Evolutionary conservation across 352 stramenopile genomes (phyloP), one percentile per base, ranked within the genome.

Genomic region (Phytophthora pisi): DNA sequence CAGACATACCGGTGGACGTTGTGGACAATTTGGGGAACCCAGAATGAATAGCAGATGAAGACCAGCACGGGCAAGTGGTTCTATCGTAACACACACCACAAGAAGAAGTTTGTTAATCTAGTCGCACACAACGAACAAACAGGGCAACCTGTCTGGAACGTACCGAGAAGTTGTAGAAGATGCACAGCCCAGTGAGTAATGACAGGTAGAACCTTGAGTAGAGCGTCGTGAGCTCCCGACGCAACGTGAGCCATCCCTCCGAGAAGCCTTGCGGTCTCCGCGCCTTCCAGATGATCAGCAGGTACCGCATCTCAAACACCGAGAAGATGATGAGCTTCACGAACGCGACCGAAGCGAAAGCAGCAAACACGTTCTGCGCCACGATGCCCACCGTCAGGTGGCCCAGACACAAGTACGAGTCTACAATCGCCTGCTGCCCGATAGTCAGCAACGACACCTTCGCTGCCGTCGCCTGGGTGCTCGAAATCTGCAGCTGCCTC

Each of bases 291-390:
- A 99, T 98, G 58, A 99, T 96, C 42, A 98, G 82, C 80, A 99
- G 82, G 73, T 98, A 99, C 23, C 98, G 97, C 93, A 99, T 99
- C 72, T 99, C 97, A 68, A 99, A 98, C 40, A 99, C 93, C 40
- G 96, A 99, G 70, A 99, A 99, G 55, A 99, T 98, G 51, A 99
- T 91, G 5, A 99, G 82, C 81, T 99, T 98, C 56, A 99, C 98
- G 59, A 99, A 99, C 5, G 96, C 96, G 30, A 99, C 93, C 26
- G 88, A 97, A 1, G 94, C 95, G 77, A 99, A 99, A 4, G 97
- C 89, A 4, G 93, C 95, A 70, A 99, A 99, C 11, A 99, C 85
- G n/a, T 96, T 95, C 75, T 98, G 83, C 5, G 85, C 85, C 4
- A 98, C 84, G 40, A 99, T 91, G 56, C 96, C 97, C 31, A 99